A percentile compares a stretch with the other conserved stretches of the same genome.
Conservation (phyloP, 345 rosid species). For the Euphorbia peplus region DNA sequence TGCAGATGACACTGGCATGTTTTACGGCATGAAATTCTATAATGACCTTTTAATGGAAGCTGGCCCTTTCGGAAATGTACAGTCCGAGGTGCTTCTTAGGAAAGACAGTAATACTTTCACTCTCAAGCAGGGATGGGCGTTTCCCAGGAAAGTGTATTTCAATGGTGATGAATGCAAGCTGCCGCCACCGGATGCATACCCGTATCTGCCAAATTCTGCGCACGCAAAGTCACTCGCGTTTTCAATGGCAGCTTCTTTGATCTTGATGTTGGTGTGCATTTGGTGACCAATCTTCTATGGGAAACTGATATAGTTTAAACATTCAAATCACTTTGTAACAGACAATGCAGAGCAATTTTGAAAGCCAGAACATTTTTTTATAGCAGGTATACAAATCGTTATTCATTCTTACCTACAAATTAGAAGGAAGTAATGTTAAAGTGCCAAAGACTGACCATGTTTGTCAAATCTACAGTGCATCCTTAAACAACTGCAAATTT, state of each 20-base stretch:
- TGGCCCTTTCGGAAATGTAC: constrained; percentile 81
- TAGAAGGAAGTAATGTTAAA: background rate
- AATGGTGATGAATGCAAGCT: constrained; percentile 90
- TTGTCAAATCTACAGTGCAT: background rate
- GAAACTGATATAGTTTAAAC: background rate
- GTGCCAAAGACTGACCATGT: constrained; percentile 2
- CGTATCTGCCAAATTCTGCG: constrained; percentile 73
- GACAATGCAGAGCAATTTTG: constrained; percentile 13
- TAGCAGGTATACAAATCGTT: constrained; percentile 14
- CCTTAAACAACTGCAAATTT: background rate
- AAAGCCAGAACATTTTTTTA: constrained; percentile 9
- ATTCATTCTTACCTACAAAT: constrained; percentile 1
- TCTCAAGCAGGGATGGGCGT: constrained; percentile 92
- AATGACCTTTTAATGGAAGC: constrained; percentile 94
- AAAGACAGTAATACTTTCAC: constrained; percentile 73
- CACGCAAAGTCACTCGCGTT: constrained; percentile 19
- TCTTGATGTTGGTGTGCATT: constrained; percentile 22
- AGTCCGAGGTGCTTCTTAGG: constrained; percentile 77
- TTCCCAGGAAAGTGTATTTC: constrained; percentile 85
- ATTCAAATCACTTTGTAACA: constrained; percentile 8
- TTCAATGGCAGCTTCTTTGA: constrained; percentile 26
- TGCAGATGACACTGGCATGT: constrained; percentile 93
- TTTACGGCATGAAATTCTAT: constrained; percentile 70
- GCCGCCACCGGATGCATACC: constrained; percentile 84
- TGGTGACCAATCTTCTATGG: constrained; percentile 15